phyloP scores from a whole-genome alignment of 306 rosid species.

The Quercus parvula region DNA sequence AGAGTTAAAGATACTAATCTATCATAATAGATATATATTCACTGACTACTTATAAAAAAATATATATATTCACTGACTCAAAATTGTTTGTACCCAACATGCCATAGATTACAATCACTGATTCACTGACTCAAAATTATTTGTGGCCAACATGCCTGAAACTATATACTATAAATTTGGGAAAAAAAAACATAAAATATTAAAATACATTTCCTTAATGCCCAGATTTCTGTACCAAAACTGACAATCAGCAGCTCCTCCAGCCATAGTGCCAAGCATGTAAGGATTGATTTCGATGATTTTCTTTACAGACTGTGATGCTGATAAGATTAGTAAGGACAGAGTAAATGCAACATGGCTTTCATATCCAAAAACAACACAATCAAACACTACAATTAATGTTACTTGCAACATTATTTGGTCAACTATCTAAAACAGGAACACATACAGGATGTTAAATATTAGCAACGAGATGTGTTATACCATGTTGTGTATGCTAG shows the following conservation, averaged over 20 bases:
- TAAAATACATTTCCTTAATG: conserved; percentile 54
- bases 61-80: not conserved
- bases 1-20: not conserved
- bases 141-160: not conserved
- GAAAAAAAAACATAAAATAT: conserved; percentile 4
- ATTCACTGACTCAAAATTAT: not conserved
- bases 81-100: not conserved
- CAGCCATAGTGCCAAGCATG: conserved; percentile 67
- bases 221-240: conserved; percentile 66
- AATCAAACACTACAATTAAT: not conserved
- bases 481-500: no score
- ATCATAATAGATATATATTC: not conserved
- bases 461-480: no score
- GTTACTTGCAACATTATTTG: not conserved
- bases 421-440: not conserved
- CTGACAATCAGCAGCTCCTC: conserved; percentile 66
- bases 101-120: no score
- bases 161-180: not conserved
- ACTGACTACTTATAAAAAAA: no score
- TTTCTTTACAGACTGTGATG: conserved; percentile 95
- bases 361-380: not conserved
- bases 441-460: not conserved
- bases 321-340: conserved; percentile 35
- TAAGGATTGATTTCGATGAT: conserved; percentile 56
- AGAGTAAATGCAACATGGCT: not conserved